These are phyloP conservation scores for Backusella mclennaniae DNA, from an alignment of 192 early-diverging fungal genomes.

Conservation along the genomic window DNA sequence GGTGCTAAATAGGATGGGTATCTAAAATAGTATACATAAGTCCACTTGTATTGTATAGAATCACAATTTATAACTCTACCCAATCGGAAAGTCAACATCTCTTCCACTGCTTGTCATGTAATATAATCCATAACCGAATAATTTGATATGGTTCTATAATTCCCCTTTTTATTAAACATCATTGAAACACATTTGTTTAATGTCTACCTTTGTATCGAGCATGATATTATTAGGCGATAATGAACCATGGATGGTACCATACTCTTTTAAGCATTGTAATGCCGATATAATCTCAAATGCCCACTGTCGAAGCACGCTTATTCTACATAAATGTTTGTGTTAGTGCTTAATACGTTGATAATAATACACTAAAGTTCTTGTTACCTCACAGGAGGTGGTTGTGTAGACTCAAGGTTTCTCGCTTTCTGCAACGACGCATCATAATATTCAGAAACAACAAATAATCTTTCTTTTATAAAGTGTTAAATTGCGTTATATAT, in stretches of 20 bases:
- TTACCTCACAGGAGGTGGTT: neutral
- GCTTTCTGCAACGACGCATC: constrained; percentile 29
- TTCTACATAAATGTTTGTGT: neutral
- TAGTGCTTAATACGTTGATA: neutral
- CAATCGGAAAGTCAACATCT: constrained; percentile 62
- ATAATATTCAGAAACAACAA: constrained; percentile 55
- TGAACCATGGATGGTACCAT: constrained; percentile 46
- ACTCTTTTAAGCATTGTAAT: constrained; percentile 45
- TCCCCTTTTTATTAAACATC: too few species aligned
- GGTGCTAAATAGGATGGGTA: constrained; percentile 47
- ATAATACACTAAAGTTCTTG: too few species aligned
- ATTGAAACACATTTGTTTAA: neutral
- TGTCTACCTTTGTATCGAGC: constrained; percentile 45
- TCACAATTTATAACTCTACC: constrained; percentile 26
- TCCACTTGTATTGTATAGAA: neutral
- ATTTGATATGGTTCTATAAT: constrained; percentile 40
- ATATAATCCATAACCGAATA: constrained; percentile 56
- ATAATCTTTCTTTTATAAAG: constrained; percentile 45
- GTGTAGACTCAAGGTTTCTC: neutral
- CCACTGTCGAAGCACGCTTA: constrained; percentile 41
- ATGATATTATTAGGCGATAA: constrained; percentile 47
- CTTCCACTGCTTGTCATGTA: constrained; percentile 56
- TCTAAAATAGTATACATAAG: neutral
- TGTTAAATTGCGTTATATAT: neutral
- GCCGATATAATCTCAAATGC: constrained; percentile 52